Base-by-base conservation (phyloP, 2,329 filamentous ascomycete genomes). In the Beauveria brongniartii region DNA sequence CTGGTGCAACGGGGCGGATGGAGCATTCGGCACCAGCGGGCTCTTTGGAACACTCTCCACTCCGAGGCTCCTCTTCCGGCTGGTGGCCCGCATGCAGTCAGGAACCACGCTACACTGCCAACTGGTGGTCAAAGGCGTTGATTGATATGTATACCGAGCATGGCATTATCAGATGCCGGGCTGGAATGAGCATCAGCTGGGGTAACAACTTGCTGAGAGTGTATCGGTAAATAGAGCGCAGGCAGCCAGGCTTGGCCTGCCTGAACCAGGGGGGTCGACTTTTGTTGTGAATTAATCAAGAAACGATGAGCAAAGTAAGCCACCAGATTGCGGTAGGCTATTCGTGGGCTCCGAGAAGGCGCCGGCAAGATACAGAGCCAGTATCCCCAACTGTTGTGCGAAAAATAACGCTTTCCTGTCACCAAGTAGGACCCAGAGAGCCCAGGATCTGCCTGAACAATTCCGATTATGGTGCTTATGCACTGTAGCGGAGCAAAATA, bases 401-500 rank as follows among this genome's bases (percentile, higher is more conserved):
- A 12, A 52, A 54, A 54, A 28, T 54, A 43, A 20, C 34, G 37
- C 52, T 43, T 9, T 54, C 7, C 26, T 16, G 30, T 14, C 20
- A 26, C 12, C 12, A 14, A 14, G 9, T 20, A 43, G 12, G 54
- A 24, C 28, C 41, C 10, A 30, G 34, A 37, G 41, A 28, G 51
- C 22, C 34, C 34, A 47, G 34, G 44, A 61, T 61, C 40, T 46
- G 44, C 58, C 51, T 40, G 40, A 55, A 22, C 51, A 37, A 60
- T 60, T 55, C 59, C 52, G 52, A 61, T 61, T 55, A 55, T 55
- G 52, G 52, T 44, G 59, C 55, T 61, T 55, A 55, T 55, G 52
- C 59, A 61, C 51, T 20, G 14, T 4, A 40, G 53, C 59, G 59
- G 59, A 56, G 59, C 20, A 56, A 24, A 52, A 46, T 30, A 20